Evolutionary conservation across 2,329 filamentous ascomycete genomes (phyloP).

Genomic region (Aspergillus ochraceus): DNA sequence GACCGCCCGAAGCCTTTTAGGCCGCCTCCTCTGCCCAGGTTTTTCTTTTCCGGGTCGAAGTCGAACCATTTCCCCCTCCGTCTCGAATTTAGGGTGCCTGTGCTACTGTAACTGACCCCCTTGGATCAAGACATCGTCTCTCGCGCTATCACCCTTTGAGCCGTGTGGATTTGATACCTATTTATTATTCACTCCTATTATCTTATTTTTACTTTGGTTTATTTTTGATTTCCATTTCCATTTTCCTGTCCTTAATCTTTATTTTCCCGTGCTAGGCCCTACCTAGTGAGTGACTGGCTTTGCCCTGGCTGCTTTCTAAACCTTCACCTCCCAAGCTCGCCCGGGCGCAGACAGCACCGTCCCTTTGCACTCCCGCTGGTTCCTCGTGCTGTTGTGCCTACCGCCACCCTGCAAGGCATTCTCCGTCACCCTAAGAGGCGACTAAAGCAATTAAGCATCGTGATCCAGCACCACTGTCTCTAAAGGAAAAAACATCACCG

Average conservation of each 20-base stretch:
- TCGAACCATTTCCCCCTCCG: conserved; percentile 25
- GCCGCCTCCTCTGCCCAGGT: conserved; percentile 28
- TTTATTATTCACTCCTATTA: conserved; percentile 14
- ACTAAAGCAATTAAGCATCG: conserved; percentile 44
- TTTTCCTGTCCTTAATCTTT: conserved; percentile 1
- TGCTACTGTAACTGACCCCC: conserved; percentile 24
- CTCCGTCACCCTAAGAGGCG: conserved; percentile 34
- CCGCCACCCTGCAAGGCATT: conserved; percentile 41
- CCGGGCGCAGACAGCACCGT: conserved; percentile 23
- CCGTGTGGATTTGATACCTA: conserved; percentile 22
- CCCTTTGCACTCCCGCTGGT: conserved; percentile 28
- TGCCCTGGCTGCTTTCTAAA: conserved; percentile 22
- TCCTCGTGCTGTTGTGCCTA: conserved; percentile 34
- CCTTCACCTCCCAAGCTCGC: conserved; percentile 14
- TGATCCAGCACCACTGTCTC: conserved; percentile 23
- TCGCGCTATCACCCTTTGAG: conserved; percentile 25
- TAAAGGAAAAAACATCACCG: conserved; percentile 3
- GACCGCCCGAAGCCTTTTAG: conserved; percentile 30
- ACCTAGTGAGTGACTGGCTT: conserved; percentile 7
- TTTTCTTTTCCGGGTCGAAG: conserved; percentile 26
- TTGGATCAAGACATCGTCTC: conserved; percentile 25
- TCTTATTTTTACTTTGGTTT: conserved; percentile 9
- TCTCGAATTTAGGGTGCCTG: conserved; percentile 27
- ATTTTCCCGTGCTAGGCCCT: conserved; percentile 9
- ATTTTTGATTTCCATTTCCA: conserved; percentile 2